A percentile compares a stretch with the other conserved stretches of the same genome.
Evolutionary conservation across 2,329 filamentous ascomycete genomes (phyloP).

Genomic region (Aspergillus sergii): DNA sequence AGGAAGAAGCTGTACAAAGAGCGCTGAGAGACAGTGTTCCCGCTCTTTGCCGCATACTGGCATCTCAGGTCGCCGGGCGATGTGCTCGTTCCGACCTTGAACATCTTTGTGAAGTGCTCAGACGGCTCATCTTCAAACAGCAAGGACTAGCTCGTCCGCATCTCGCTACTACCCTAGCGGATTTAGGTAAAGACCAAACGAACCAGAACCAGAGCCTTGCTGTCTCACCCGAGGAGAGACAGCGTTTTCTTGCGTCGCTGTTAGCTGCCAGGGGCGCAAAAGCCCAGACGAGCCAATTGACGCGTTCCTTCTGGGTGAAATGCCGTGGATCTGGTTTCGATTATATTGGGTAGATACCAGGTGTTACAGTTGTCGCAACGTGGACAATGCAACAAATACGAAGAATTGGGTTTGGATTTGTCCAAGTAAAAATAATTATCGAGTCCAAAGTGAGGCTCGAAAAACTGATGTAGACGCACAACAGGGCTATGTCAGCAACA

Average conservation of each 20-base stretch:
- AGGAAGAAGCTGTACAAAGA: conserved; percentile 28
- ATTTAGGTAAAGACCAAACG: conserved; percentile 26
- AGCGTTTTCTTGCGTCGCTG: conserved; percentile 45
- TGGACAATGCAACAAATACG: conserved; percentile 8
- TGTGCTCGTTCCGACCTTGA: conserved; percentile 50
- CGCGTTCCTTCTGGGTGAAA: conserved; percentile 47
- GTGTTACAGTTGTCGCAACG: conserved; percentile 3
- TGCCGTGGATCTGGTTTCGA: conserved; percentile 47
- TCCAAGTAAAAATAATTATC: conserved; percentile 9
- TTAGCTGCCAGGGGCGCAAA: conserved; percentile 40
- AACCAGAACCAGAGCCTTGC: conserved; percentile 25
- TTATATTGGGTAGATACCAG: conserved; percentile 33
- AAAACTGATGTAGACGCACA: conserved; percentile 3
- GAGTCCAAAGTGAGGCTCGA: conserved; percentile 18
- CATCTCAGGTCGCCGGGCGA: conserved; percentile 44
- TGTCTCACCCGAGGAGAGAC: conserved; percentile 39
- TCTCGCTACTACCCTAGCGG: conserved; percentile 39
- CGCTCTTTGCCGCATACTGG: conserved; percentile 41
- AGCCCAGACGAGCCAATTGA: conserved; percentile 41
- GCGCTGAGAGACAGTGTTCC: conserved; percentile 41
- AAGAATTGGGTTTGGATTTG: neutral
- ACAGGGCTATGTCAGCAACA: neutral
- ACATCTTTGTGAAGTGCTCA: conserved; percentile 44
- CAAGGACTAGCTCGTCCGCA: conserved; percentile 42
- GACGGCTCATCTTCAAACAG: conserved; percentile 46